Evolutionary conservation across 495 filamentous ascomycete genomes (phyloP), one percentile per base, ranked within the genome.

Genomic region (Penicillium waksmanii): DNA sequence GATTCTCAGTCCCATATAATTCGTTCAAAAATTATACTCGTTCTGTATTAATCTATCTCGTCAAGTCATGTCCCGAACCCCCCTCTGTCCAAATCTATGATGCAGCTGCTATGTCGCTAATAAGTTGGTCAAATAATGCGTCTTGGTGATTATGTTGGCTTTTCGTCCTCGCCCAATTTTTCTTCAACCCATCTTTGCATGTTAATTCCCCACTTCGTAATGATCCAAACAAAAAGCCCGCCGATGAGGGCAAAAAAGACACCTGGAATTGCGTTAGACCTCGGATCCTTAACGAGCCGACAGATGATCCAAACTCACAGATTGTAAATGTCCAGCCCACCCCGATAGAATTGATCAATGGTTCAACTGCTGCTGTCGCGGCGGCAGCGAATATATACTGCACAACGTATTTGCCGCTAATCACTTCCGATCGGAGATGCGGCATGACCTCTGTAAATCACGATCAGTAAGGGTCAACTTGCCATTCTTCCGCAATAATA

Each of bases 371-470:
- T 1, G 86, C 88, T 35, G 82, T 86, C 12, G 82, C 85, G 34
- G 78, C 73, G 4, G 88, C 89, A 4, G 84, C 87, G 60, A 90
- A 88, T 3, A 89, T 68, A 71, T 91, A 91, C 51, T 89, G 82
- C 21, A 89, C 75, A 59, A 89, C 81, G 66, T 90, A 92, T 66
- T 91, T 92, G 1, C 86, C 88, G 9, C 85, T 83, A 61, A 90
- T 85, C 6, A 92, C 88, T 67, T 91, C 88, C 0, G 83, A 81
- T 8, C 84, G 81, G 17, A 81, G 70, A 8, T 75, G 73, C 1
- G 77, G 77, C 48, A 76, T 68, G 3, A 71, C 75, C 61, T 80
- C 77, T 79, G 46, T 38, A 18, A 44, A 17, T 21, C 17, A 44
- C n/a, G 1, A 10, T 44, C 17, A 27, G 46, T 48, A 31, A 21